These are phyloP conservation scores for Adansonia gregorii DNA, from an alignment of 441 rosid species.

Conservation along the genomic window DNA sequence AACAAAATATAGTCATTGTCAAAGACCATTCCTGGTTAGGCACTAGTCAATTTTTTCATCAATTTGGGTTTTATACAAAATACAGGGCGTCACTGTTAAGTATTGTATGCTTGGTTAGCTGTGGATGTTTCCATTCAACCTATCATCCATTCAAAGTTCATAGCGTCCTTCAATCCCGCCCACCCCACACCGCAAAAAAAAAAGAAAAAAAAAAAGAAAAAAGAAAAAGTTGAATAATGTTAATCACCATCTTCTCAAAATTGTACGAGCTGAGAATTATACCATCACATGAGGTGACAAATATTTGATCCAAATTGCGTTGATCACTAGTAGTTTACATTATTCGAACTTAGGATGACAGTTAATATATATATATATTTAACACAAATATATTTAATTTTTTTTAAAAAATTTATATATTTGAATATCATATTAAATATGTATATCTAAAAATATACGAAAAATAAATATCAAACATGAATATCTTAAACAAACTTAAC, in stretches of 20 bases:
- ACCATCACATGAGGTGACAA: conserved; percentile 10
- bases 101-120: background rate
- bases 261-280: background rate
- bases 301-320: background rate
- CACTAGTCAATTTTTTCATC: background rate
- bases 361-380: background rate
- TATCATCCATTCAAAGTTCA: conserved; percentile 21
- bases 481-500: no score
- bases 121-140: conserved; percentile 22
- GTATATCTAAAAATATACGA: no score
- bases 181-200: no score
- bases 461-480: no score
- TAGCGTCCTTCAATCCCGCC: background rate
- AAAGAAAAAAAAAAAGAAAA: no score
- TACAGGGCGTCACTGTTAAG: background rate
- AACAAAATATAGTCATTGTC: background rate
- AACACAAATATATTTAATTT: background rate
- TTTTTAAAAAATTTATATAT: no score
- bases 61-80: background rate
- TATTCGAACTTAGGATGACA: background rate
- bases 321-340: background rate
- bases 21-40: conserved; percentile 1
- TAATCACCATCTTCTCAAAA: background rate
- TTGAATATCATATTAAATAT: no score
- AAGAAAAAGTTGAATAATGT: background rate